phyloP scores from a whole-genome alignment of 2,329 filamentous ascomycete species.

The Claviceps fusiformis region DNA sequence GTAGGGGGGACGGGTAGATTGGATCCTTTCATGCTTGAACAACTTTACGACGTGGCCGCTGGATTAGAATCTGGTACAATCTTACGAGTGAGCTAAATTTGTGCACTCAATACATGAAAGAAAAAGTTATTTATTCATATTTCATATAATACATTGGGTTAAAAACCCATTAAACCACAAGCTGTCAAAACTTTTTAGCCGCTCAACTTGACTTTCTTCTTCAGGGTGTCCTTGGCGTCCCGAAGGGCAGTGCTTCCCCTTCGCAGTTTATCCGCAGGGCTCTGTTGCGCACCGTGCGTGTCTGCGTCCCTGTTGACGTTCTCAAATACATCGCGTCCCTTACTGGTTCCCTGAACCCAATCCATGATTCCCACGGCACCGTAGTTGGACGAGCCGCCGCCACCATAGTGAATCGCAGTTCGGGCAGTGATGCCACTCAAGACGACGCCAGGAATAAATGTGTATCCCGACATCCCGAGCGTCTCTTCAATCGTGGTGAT shows the following conservation, averaged over 20 bases:
- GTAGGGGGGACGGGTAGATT: no score
- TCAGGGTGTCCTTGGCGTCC: constrained; percentile 17
- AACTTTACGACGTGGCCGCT: no score
- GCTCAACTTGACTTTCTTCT: constrained; percentile 14
- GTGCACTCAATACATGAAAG: not conserved
- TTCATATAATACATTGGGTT: not conserved
- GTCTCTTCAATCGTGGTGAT: constrained; percentile 54
- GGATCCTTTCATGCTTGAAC: no score
- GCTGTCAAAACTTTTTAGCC: constrained; percentile 13
- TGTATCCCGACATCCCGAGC: constrained; percentile 55
- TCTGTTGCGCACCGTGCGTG: constrained; percentile 38
- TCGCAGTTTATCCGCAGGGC: constrained; percentile 20
- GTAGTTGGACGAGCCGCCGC: constrained; percentile 43
- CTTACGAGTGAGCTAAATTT: no score
- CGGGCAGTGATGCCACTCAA: constrained; percentile 36
- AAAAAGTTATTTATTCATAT: not conserved
- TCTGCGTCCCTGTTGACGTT: constrained; percentile 42
- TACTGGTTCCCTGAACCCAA: constrained; percentile 43
- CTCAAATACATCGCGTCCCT: constrained; percentile 37
- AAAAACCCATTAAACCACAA: not conserved
- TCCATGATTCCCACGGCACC: constrained; percentile 50
- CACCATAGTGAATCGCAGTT: constrained; percentile 30
- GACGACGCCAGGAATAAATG: constrained; percentile 38
- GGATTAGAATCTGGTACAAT: no score
- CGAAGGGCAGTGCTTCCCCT: constrained; percentile 19